Evolutionary conservation across 2,329 filamentous ascomycete species (phyloP).

Genomic region (Beauveria caledonica): DNA sequence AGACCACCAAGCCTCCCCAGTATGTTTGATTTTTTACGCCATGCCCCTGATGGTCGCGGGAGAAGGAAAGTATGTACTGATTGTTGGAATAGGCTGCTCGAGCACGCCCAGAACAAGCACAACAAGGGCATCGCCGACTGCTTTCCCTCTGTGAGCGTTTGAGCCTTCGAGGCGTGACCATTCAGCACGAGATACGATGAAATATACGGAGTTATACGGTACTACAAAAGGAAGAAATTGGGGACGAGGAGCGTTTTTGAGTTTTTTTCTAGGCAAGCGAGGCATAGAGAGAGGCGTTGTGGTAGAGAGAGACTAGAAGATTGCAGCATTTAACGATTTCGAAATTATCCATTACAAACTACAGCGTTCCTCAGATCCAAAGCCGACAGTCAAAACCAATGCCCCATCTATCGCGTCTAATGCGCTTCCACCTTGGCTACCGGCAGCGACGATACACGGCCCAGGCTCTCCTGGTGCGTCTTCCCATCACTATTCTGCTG

Average conservation of each 20-base stretch:
- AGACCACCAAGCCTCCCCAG: constrained; percentile 66
- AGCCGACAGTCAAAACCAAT: background rate
- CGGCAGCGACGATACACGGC: background rate
- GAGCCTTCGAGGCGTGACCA: constrained; percentile 15
- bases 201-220: constrained; percentile 3
- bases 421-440: constrained; percentile 24
- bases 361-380: background rate
- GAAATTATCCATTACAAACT: background rate
- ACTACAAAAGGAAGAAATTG: background rate
- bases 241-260: background rate
- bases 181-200: constrained; percentile 3
- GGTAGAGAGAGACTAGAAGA: background rate
- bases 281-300: constrained; percentile 2
- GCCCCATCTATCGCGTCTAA: constrained; percentile 13
- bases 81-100: constrained; percentile 43
- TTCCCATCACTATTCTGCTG: constrained; percentile 16
- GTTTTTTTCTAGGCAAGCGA: background rate
- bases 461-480: constrained; percentile 14
- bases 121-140: constrained; percentile 63
- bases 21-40: constrained; percentile 29
- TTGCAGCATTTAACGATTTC: background rate
- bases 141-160: constrained; percentile 44
- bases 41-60: no score
- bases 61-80: background rate
- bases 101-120: constrained; percentile 71